Conservation (phyloP, 305 asterid species). For the Coffea humblotiana region DNA sequence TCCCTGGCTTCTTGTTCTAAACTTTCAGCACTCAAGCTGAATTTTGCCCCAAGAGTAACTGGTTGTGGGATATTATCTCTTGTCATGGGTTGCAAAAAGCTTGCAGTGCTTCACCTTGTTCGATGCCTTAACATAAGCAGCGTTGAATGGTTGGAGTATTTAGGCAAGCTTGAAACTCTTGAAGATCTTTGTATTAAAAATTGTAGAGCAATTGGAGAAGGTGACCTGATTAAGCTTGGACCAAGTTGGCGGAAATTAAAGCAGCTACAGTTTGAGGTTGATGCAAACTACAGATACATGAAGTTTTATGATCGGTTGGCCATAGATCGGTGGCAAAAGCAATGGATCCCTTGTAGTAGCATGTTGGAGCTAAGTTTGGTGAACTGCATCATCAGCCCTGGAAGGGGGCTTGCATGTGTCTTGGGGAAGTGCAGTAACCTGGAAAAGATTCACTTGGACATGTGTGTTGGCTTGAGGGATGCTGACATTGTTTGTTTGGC, state of each 20-base stretch:
- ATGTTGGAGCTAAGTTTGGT: conserved; percentile 69
- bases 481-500: conserved; percentile 63
- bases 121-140: conserved; percentile 65
- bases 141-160: conserved; percentile 79
- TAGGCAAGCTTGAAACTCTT: conserved; percentile 62
- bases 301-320: conserved; percentile 59
- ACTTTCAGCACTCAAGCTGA: conserved; percentile 58
- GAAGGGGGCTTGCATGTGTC: conserved; percentile 73
- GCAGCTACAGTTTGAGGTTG: conserved; percentile 67
- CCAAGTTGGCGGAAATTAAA: conserved; percentile 58
- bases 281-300: conserved; percentile 73
- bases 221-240: conserved; percentile 70
- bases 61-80: conserved; percentile 79
- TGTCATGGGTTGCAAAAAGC: conserved; percentile 67
- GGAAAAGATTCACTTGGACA: conserved; percentile 61
- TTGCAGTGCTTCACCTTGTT: conserved; percentile 56
- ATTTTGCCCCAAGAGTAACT: conserved; percentile 68
- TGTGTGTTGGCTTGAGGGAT: conserved; percentile 80
- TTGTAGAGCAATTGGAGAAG: conserved; percentile 81
- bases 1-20: conserved; percentile 58
- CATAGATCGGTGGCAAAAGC: conserved; percentile 64
- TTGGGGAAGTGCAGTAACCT: conserved; percentile 62
- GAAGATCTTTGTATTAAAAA: conserved; percentile 76
- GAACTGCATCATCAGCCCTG: conserved; percentile 71
- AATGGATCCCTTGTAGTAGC: conserved; percentile 56